phyloP scores from a whole-genome alignment of 345 rosid species.

The Conringia planisiliqua region DNA sequence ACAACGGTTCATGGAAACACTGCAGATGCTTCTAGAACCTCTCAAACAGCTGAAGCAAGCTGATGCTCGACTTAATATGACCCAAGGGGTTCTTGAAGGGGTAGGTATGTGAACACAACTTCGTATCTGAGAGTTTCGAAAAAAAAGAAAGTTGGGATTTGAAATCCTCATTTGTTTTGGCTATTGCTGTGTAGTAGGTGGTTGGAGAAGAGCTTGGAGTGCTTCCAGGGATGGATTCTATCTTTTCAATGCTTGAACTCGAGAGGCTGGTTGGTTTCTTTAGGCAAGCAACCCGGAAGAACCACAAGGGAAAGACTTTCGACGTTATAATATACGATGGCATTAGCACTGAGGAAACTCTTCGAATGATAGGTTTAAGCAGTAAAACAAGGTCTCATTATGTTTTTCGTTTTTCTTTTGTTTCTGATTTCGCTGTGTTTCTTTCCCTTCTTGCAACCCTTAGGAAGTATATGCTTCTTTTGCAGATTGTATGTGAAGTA shows the following conservation, averaged over 20 bases:
- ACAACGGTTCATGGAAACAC: constrained; percentile 15
- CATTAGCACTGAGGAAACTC: constrained; percentile 61
- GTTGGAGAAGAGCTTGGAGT: constrained; percentile 97
- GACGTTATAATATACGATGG: constrained; percentile 72
- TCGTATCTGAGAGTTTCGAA: background rate
- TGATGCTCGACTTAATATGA: constrained; percentile 66
- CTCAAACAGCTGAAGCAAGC: constrained; percentile 73
- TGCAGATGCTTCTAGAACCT: constrained; percentile 87
- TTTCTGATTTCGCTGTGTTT: background rate
- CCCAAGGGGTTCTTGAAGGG: constrained; percentile 94
- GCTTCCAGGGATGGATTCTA: constrained; percentile 95
- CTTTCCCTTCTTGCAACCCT: background rate
- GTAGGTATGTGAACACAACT: constrained; percentile 56
- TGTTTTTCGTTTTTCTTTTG: background rate
- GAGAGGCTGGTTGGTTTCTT: constrained; percentile 58
- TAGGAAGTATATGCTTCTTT: background rate
- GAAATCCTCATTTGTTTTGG: background rate
- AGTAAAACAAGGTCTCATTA: constrained; percentile 64
- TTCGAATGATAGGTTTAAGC: constrained; percentile 70
- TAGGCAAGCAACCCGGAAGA: constrained; percentile 40
- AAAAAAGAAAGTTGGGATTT: background rate
- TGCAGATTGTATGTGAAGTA: constrained; percentile 74
- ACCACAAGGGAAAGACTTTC: constrained; percentile 41
- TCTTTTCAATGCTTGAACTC: constrained; percentile 55
- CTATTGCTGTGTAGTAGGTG: constrained; percentile 46